These are phyloP conservation scores for Paramecium caudatum DNA, from an alignment of 73 alveolate species.

Conservation along the genomic window DNA sequence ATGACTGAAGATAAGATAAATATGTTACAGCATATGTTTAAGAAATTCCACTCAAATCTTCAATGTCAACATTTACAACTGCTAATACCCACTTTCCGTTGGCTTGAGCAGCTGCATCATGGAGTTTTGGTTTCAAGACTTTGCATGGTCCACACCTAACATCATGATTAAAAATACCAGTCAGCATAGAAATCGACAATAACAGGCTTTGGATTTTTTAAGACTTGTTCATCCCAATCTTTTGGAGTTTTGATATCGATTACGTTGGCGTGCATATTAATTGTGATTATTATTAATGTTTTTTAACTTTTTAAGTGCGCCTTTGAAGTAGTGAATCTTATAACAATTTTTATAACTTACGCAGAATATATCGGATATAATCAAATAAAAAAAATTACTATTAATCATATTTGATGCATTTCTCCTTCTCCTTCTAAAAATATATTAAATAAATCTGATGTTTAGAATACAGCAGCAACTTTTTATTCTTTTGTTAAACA, in stretches of 20 bases:
- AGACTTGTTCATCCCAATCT: conserved; percentile 36
- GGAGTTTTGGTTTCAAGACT: conserved; percentile 78
- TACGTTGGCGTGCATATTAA: no score
- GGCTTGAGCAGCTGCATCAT: conserved; percentile 12
- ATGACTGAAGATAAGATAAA: neutral
- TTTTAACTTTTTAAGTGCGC: no score
- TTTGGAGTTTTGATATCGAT: neutral
- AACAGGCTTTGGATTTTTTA: conserved; percentile 75
- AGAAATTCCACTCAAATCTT: conserved; percentile 51
- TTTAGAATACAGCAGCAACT: neutral
- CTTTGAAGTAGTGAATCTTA: no score
- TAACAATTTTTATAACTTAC: no score
- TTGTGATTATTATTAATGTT: no score
- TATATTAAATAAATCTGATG: conserved; percentile 43
- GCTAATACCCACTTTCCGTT: conserved; percentile 79
- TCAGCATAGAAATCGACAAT: conserved; percentile 85
- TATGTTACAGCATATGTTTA: neutral
- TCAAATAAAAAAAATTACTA: no score
- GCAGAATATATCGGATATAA: no score
- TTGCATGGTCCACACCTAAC: conserved; percentile 82
- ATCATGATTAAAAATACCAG: conserved; percentile 52
- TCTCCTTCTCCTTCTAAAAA: conserved; percentile 11
- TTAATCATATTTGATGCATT: no score
- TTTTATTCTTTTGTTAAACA: neutral
- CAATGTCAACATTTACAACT: conserved; percentile 80